Evolutionary conservation across 768 basidiomycete genomes (phyloP).

Genomic region (Cyclocybe cylindracea): DNA sequence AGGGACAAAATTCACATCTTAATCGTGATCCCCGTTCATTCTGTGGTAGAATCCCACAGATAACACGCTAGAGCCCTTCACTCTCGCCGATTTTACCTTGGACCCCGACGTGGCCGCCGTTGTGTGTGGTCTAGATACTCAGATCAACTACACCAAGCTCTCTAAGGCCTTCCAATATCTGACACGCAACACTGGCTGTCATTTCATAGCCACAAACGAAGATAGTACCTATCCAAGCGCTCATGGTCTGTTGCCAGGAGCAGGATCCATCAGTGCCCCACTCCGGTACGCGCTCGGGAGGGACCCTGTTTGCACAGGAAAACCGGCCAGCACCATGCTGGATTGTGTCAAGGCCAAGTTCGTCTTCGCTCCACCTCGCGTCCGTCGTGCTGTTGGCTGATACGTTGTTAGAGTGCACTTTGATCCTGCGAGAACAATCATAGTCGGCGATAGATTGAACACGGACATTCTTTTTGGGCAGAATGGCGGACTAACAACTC

Average conservation of each 20-base stretch:
- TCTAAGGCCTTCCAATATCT: slow-evolving; percentile 93
- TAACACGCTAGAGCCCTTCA: slow-evolving; percentile 70
- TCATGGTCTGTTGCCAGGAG: slow-evolving; percentile 77
- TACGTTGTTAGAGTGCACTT: slow-evolving; percentile 67
- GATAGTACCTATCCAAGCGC: slow-evolving; percentile 88
- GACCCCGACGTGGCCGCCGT: slow-evolving; percentile 90
- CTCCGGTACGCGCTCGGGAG: slow-evolving; percentile 70
- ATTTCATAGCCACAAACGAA: slow-evolving; percentile 89
- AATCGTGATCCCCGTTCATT: slow-evolving; percentile 2
- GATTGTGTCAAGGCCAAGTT: slow-evolving; percentile 83
- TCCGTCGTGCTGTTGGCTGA: slow-evolving; percentile 9
- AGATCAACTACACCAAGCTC: slow-evolving; percentile 91
- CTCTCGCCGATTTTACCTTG: slow-evolving; percentile 63
- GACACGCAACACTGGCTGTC: slow-evolving; percentile 73
- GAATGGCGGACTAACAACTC: slow-evolving; percentile 79
- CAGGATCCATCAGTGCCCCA: slow-evolving; percentile 83
- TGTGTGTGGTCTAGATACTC: slow-evolving; percentile 87
- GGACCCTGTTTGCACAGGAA: slow-evolving; percentile 82
- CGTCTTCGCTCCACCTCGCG: slow-evolving; percentile 14
- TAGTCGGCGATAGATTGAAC: slow-evolving; percentile 94
- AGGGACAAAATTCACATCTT: background rate
- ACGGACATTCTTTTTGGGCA: slow-evolving; percentile 96
- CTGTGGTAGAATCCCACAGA: slow-evolving; percentile 76
- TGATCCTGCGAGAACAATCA: slow-evolving; percentile 84
- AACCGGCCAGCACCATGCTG: slow-evolving; percentile 90